Percentiles rank a stretch among this genome's conserved stretches.
phyloP scores from a whole-genome alignment of 768 basidiomycete genomes.

The Suillus decipiens region DNA sequence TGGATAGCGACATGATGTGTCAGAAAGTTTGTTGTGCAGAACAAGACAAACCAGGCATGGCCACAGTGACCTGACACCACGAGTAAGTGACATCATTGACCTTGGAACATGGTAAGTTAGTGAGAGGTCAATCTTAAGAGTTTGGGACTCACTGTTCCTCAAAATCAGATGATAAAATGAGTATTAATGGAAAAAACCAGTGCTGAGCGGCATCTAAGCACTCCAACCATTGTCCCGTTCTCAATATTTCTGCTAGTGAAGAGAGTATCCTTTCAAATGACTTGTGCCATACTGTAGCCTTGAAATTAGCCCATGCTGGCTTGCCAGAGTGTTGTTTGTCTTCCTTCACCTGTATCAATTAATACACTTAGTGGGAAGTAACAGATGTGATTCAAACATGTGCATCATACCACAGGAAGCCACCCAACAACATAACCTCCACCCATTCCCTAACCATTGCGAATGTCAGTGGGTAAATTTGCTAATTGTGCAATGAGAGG shows the following conservation, averaged over 20 bases:
- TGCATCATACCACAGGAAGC: background rate
- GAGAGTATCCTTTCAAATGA: background rate
- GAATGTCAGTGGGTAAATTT: background rate
- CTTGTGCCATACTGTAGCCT: background rate
- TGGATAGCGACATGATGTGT: background rate
- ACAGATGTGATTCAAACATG: background rate
- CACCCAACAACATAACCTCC: background rate
- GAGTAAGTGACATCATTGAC: background rate
- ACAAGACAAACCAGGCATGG: background rate
- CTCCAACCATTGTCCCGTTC: background rate
- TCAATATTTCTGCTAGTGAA: background rate
- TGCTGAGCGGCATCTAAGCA: background rate
- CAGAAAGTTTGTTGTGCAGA: background rate
- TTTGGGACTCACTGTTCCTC: background rate
- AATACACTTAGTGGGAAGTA: background rate
- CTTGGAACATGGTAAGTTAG: background rate
- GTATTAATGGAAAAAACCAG: background rate
- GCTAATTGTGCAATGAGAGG: background rate
- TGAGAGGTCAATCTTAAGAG: background rate
- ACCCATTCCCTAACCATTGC: background rate
- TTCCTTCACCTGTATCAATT: background rate
- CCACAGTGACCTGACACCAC: background rate
- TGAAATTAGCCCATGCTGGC: background rate
- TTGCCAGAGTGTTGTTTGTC: background rate
- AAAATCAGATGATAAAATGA: background rate